Evolutionary conservation across 1,284 basidiomycete species (phyloP).

Genomic region (Tilletia indica): DNA sequence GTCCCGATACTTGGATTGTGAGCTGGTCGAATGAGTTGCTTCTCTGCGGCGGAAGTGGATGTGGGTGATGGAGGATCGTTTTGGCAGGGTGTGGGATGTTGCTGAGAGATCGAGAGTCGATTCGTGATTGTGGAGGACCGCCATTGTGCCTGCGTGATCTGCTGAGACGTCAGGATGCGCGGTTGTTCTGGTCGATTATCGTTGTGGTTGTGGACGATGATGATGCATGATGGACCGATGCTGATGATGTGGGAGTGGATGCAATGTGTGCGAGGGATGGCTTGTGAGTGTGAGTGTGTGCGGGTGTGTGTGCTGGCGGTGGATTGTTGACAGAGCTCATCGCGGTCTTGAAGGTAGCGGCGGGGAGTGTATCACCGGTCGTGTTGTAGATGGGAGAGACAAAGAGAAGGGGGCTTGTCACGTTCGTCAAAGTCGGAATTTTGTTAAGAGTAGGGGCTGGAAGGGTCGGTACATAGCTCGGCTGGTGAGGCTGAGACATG

Average conservation of each 20-base stretch:
- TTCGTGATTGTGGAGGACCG: not conserved
- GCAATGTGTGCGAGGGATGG: slow-evolving; percentile 14
- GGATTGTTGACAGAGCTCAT: too few species aligned
- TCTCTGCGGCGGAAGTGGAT: too few species aligned
- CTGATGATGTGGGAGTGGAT: too few species aligned
- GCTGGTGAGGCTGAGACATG: too few species aligned
- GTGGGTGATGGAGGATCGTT: not conserved
- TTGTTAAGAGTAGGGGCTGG: too few species aligned
- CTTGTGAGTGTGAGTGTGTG: not conserved
- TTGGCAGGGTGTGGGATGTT: slow-evolving; percentile 16
- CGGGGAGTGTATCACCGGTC: too few species aligned
- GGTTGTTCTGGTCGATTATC: too few species aligned
- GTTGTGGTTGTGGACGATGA: not conserved
- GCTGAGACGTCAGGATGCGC: not conserved
- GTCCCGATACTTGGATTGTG: not conserved
- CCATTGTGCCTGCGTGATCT: not conserved
- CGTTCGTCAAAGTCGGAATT: too few species aligned
- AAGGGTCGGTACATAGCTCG: too few species aligned
- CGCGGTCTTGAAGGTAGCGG: too few species aligned
- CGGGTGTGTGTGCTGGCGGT: not conserved
- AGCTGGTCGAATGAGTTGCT: not conserved
- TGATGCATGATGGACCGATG: not conserved
- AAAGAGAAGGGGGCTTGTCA: too few species aligned
- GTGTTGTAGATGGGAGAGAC: too few species aligned
- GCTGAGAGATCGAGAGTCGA: not conserved